Base-by-base conservation (phyloP, 768 basidiomycete species). In the Rhizopogon vinicolor region DNA sequence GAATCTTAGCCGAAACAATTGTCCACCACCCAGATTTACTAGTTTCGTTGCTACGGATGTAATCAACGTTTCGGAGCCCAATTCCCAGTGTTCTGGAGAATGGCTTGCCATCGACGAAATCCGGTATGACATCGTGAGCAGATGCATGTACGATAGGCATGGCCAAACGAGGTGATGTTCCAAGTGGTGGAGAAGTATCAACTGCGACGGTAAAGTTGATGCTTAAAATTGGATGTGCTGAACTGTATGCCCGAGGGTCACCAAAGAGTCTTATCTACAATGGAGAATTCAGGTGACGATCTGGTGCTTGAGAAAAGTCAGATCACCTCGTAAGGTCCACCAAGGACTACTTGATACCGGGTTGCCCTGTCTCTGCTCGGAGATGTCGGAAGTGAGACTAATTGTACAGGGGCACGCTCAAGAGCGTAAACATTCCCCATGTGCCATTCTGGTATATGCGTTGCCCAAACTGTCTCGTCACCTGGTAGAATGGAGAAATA, bases 381-480 rank as follows among this genome's bases (percentile, higher is more conserved):
- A 13, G 68, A 62, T 2, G 62, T 63, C 31, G 85, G 88, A 44
- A 87, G 72, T 25, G 65, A 67, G 35, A 85, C 75, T 35, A 71
- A 55, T 54, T 79, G 81, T 14, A 76, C 74, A 10, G 81, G 75
- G 18, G 82, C 70, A 29, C 73, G 72, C 55, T 83, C 78, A 69
- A 88, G 75, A 22, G 75, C 74, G 65, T 96, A 96, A n/a, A 96
- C 84, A 65, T 96, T 91, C 35, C 91, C 93, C n/a, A 82, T 70
- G 66, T 87, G 79, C 93, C 93, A 96, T 64, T 79, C 70, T 5
- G 76, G 74, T 5, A 73, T 61, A 41, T 56, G 53, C 0, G 59
- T 50, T 49, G 52, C 44, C 50, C 66, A 60, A 59, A 53, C 50
- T 3, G 69, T 63, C 16, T 61, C 56, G 33, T 68, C 52, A 10